Conservation (phyloP, 345 rosid genomes). For the Arabidopsis arenosa region DNA sequence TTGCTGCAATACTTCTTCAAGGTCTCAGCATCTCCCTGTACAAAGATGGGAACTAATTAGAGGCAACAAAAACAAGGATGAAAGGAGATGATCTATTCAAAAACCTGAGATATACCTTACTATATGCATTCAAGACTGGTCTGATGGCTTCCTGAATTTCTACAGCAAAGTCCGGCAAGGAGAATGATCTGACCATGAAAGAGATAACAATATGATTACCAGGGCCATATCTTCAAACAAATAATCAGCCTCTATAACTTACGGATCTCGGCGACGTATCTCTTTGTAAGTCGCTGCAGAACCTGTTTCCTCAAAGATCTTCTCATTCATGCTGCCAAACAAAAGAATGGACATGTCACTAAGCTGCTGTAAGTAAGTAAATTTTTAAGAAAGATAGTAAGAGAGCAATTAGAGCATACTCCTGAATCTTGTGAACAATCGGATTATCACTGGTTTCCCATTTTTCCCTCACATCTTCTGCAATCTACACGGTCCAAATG, state of each 20-base stretch:
- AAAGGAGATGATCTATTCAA: constrained; percentile 2
- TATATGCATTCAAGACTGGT: constrained; percentile 83
- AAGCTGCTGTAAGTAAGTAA: constrained; percentile 4
- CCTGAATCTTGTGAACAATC: constrained; percentile 94
- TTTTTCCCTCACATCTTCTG: constrained; percentile 88
- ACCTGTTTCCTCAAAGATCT: constrained; percentile 84
- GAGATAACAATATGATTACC: constrained; percentile 20
- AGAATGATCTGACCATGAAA: constrained; percentile 68
- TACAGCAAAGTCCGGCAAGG: constrained; percentile 80
- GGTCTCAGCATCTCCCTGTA: constrained; percentile 73
- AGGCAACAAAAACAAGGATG: constrained; percentile 7
- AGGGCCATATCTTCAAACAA: constrained; percentile 12
- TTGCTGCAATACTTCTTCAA: constrained; percentile 83
- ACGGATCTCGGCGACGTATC: constrained; percentile 90
- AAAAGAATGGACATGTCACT: constrained; percentile 31
- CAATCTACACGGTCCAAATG: constrained; percentile 61
- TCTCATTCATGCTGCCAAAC: constrained; percentile 76
- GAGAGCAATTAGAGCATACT: constrained; percentile 54
- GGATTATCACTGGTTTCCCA: constrained; percentile 99
- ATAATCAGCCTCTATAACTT: constrained; percentile 45
- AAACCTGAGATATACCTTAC: constrained; percentile 57
- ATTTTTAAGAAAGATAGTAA: not conserved
- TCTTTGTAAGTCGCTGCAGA: constrained; percentile 85
- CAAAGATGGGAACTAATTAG: constrained; percentile 20
- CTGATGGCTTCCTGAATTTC: constrained; percentile 90